Evolutionary conservation across 2,329 filamentous ascomycete genomes (phyloP), one percentile per base, ranked within the genome.

Genomic region (Cladobotryum protrusum): DNA sequence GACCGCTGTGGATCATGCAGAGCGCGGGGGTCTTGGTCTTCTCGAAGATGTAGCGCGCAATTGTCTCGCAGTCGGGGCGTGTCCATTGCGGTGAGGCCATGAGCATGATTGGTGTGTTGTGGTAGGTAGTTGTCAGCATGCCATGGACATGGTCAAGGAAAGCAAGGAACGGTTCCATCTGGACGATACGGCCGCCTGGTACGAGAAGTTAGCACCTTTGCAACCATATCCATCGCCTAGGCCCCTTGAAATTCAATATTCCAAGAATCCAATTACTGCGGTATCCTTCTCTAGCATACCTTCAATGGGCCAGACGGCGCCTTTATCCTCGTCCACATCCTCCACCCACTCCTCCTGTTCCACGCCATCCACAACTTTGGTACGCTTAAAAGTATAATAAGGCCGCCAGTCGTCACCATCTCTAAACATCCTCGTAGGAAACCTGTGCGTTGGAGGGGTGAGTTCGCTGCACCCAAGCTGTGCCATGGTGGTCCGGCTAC

Each of bases 31-130:
- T 93, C 72, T 92, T 93, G 64, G 95, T 96, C 70, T 93, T 95
- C 70, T 99, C 93, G 62, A 99, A 99, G 56, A 97, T 82, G 73
- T 96, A 99, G 55, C 93, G 89, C 13, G 91, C 87, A 57, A 99
- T 85, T 36, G 80, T 81, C 69, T 97, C 92, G 64, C 86, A 86
- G 67, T 96, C 90, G 54, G 86, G 85, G 8, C 87, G 82, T 4
- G 89, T 90, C 92, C 93, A 99, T 58, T 85, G 85, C 4, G 93
- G 91, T 59, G 95, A 88, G 7, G 87, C 81, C 68, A 97, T 86
- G 55, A 99, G 81, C 66, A 97, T 78, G 56, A 99, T 89, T 2
- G 93, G 91, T 0, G 92, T 96, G 71, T 96, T 96, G 72, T 97
- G 93, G 66, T 96, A 93, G 3, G 89, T 89, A 20, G 89, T 90